Evolutionary conservation across 352 stramenopile genomes (phyloP), one percentile per base, ranked within the genome.

Genomic region (Phytopythium oedochilum): DNA sequence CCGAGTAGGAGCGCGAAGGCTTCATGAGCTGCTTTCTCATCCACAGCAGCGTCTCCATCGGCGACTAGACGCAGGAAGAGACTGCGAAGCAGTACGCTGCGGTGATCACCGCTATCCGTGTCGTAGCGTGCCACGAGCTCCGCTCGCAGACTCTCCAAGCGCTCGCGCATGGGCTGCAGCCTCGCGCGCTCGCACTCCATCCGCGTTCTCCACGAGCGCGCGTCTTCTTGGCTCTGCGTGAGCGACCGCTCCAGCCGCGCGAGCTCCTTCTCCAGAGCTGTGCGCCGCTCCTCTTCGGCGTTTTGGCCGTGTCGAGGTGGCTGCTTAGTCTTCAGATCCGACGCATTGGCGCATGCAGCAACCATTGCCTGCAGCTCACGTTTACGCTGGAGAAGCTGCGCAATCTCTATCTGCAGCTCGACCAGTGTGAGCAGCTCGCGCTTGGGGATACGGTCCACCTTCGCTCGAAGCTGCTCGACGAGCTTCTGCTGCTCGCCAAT

Each of bases 351-450:
- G 10, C 29, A 5, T 34, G 5, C 5, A 14, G 40, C n/a, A 17
- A 20, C 46, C 11, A 7, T 57, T 60, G 5, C 31, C 17, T 84
- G 73, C 10, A 88, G 31, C 15, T 42, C 39, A 1, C 76, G 67
- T 25, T 89, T 87, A 38, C 79, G 65, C 12, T 73, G 60, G 2
- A 85, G 40, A 2, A 85, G 52, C 8, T 71, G 58, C 0, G 68
- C 68, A 31, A 89, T 77, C 40, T 83, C 72, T 4, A 85, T 55
- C 26, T 88, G 74, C 2, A 86, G 28, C 2, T 87, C 74, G 6
- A 78, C 64, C 11, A 86, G 61, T 14, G 76, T 72, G 34, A 61
- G 70, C 36, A 85, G 53, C 17, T 89, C 70, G 45, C 75, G 67
- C 11, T 61, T 54, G 25, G 76, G 74, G 1, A 86, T 61, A 0